Base-by-base conservation (phyloP, 345 rosid genomes). In the Linum usitatissimum region DNA sequence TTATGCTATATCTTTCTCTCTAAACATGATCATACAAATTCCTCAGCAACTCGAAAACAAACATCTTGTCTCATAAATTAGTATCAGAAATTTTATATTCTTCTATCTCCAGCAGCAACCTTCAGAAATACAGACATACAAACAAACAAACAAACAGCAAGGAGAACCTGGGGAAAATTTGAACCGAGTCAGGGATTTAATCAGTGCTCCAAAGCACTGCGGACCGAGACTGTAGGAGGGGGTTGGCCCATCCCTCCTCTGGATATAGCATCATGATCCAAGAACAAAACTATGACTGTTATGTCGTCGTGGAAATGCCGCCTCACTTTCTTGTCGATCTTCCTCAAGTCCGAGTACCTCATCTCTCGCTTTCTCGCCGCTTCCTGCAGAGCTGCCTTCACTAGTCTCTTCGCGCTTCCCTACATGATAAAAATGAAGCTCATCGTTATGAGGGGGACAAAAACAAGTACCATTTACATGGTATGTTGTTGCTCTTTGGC, bases 261-360 rank as follows among this genome's bases (percentile, higher is more conserved):
- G n/a, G 88, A 79, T 65, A 86, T 78, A 66, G 81, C 84, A 71
- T 86, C 91, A 19, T 88, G 96, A 77, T 91, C 84, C 63, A 91
- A 83, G 78, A 88, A 91, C 71, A 86, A 79, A 60, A 91, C 86
- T 65, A 86, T 79, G 8, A 83, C 98, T 13, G 98, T 88, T 71
- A 91, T 83, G 70, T 88, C 98, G n/a, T 91, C 98, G 6, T 91
- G 98, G 68, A 91, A 91, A 76, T 88, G 94, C 7, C 95, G 91
- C 34, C 95, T 88, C 39, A 91, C 98, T 72, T 82, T 82, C 86
- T 81, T 88, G 76, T 86, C 92, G 19, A 88, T 83, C 79, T 86
- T 91, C 63, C 78, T 74, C 19, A 88, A 83, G 80, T 88, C 96
- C 5, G 98, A 88, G 74, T 88, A 91, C 76, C 91, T 70, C 96